Evolutionary conservation across 2,329 filamentous ascomycete species (phyloP), one percentile per base, ranked within the genome.

Genomic region (Colletotrichum tanaceti): DNA sequence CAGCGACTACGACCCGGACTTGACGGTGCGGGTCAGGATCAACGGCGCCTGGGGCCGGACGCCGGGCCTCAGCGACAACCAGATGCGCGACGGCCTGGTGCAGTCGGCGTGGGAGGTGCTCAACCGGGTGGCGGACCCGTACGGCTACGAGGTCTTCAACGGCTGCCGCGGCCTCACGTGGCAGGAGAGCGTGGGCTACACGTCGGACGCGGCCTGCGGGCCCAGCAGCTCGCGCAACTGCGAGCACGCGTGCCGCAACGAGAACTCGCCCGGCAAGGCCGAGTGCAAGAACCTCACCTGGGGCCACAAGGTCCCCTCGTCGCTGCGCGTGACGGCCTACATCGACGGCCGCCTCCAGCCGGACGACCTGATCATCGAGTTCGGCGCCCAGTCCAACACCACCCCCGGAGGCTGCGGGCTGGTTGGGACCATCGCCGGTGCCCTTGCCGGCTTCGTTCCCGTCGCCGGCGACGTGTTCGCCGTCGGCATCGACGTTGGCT

Each of bases 41-140:
- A 70, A 71, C 53, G 71, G 71, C 16, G 69, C 63, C 20, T 72
- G 71, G 71, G 71, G 71, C 32, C 43, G n/a, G 2, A 69, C 62
- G 2, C 65, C 69, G 1, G 65, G 63, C 5, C 62, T 71, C 10
- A 43, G 35, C 13, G 46, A 52, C 20, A 65, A 71, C 63, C 59
- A 72, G 38, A 70, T 71, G 61, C 71, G 71, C 7, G 71, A 72
- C 20, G 71, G 65, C 9, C 59, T 72, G 13, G 59, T 72, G 2
- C 49, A 65, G 24, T 63, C 71, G 13, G 58, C 70, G 62, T 72
- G 65, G 65, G 61, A 72, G 62, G 55, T 63, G 3, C 59, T 72
- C 39, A 49, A 49, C 39, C 39, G 28, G 20, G 44, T 67, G 18
- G 39, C 61, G 14, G 46, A 72, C 9, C 63, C 65, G 4, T 64